A percentile compares a stretch with the other conserved stretches of the same genome.
phyloP scores from a whole-genome alignment of 345 rosid genomes.

The Garcia nutans region DNA sequence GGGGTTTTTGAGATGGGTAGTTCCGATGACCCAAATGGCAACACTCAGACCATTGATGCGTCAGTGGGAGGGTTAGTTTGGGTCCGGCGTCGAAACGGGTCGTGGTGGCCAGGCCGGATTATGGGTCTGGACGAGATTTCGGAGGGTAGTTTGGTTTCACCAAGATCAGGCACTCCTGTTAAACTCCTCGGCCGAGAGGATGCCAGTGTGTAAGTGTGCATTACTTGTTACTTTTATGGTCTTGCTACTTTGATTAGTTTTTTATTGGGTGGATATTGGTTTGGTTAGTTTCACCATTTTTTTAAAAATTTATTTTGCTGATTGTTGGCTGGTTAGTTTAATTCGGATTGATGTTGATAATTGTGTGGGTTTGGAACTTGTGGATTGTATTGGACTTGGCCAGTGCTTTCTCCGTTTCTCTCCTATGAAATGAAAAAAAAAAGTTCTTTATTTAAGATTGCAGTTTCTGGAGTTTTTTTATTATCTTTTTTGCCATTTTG shows the following conservation, averaged over 20 bases:
- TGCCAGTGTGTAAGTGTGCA: constrained; percentile 82
- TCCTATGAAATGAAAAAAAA: not conserved
- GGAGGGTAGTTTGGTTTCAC: constrained; percentile 67
- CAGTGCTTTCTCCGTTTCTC: not conserved
- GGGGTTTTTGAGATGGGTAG: constrained; percentile 59
- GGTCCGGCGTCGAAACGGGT: constrained; percentile 96
- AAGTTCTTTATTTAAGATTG: not conserved
- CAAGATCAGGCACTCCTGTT: constrained; percentile 89
- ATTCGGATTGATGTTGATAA: not conserved
- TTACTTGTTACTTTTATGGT: not conserved
- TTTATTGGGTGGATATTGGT: not conserved
- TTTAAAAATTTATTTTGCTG: not conserved
- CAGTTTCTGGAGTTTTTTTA: not conserved
- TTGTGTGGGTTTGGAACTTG: not conserved
- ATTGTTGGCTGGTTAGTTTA: not conserved
- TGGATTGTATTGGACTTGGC: not conserved
- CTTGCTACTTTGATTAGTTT: not conserved
- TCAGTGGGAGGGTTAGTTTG: constrained; percentile 93
- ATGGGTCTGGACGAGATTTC: constrained; percentile 71
- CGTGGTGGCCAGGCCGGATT: constrained; percentile 99
- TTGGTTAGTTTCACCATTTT: not conserved
- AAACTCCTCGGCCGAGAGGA: constrained; percentile 96
- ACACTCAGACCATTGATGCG: constrained; percentile 54
- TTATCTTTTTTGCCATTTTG: not conserved
- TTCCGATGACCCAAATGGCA: constrained; percentile 54